Conservation (phyloP, 2,329 filamentous ascomycete genomes). For the Cladosporium halotolerans region DNA sequence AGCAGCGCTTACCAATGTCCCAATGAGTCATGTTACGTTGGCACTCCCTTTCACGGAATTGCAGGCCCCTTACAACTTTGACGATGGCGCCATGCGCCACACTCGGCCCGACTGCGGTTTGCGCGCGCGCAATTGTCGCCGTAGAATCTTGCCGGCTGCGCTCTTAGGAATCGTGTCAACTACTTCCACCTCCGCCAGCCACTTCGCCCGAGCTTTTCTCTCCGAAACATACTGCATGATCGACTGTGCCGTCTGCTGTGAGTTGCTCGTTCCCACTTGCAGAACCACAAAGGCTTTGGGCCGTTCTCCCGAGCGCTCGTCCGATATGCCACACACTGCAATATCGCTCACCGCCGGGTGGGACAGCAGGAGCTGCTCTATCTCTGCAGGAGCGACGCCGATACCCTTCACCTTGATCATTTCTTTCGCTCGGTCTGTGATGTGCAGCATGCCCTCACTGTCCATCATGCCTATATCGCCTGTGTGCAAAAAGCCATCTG, state of each 20-base stretch:
- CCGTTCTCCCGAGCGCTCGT: conserved; percentile 51
- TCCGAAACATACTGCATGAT: conserved; percentile 57
- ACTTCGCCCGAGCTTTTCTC: conserved; percentile 65
- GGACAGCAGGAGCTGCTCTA: conserved; percentile 55
- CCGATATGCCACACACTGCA: conserved; percentile 48
- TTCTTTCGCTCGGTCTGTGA: conserved; percentile 59
- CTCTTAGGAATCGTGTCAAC: conserved; percentile 3
- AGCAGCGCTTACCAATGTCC: no score
- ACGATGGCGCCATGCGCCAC: no score
- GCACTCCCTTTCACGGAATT: no score
- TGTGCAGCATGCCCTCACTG: conserved; percentile 50
- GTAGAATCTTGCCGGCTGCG: neutral
- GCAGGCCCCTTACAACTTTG: no score
- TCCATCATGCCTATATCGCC: conserved; percentile 53
- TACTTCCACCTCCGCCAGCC: conserved; percentile 59
- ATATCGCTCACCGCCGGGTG: conserved; percentile 52
- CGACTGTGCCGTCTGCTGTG: conserved; percentile 46
- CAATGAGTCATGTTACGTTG: no score
- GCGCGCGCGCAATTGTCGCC: no score
- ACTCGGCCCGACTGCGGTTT: no score
- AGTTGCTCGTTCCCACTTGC: conserved; percentile 18
- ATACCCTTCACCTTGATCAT: conserved; percentile 62
- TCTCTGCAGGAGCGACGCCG: conserved; percentile 54
- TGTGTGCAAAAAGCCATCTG: conserved; percentile 53
- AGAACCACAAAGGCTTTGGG: conserved; percentile 54